Evolutionary conservation across 352 stramenopile species (phyloP).

Genomic region (Pythium coloratum): DNA sequence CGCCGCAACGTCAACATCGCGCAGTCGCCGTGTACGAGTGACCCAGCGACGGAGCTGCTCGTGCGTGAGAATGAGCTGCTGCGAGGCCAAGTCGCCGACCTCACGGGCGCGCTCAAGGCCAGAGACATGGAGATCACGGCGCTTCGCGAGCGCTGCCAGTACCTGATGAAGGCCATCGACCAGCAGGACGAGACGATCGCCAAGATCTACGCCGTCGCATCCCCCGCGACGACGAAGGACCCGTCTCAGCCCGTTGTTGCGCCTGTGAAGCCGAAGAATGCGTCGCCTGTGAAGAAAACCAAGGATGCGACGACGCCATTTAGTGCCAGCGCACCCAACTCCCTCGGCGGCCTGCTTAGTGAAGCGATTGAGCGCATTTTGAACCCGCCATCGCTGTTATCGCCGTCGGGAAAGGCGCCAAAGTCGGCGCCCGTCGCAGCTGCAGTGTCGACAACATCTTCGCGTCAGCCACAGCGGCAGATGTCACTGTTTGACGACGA

Average conservation of each 20-base stretch:
- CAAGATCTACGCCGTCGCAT: conserved; percentile 63
- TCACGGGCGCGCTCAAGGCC: conserved; percentile 66
- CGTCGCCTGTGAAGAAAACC: conserved; percentile 8
- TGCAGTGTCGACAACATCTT: conserved; percentile 8
- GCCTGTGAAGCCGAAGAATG: background rate
- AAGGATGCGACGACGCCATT: background rate
- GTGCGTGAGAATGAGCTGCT: conserved; percentile 49
- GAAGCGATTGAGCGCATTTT: conserved; percentile 52
- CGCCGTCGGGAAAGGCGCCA: background rate
- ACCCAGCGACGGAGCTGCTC: conserved; percentile 21
- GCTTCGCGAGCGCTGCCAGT: conserved; percentile 64
- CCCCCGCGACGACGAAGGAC: conserved; percentile 16
- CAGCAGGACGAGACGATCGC: conserved; percentile 79
- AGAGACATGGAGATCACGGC: conserved; percentile 72
- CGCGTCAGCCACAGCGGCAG: conserved; percentile 1
- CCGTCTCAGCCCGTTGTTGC: background rate
- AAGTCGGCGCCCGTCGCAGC: background rate
- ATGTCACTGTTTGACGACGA: conserved; percentile 30
- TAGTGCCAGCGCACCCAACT: background rate
- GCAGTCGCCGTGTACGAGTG: background rate
- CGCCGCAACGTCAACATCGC: conserved; percentile 6
- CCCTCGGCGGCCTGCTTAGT: conserved; percentile 31
- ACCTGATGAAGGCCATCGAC: conserved; percentile 58
- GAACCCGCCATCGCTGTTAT: conserved; percentile 24
- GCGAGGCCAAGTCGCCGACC: conserved; percentile 53